Base-by-base conservation (phyloP, 1,284 basidiomycete genomes). In the Apiotrichum brassicae region DNA sequence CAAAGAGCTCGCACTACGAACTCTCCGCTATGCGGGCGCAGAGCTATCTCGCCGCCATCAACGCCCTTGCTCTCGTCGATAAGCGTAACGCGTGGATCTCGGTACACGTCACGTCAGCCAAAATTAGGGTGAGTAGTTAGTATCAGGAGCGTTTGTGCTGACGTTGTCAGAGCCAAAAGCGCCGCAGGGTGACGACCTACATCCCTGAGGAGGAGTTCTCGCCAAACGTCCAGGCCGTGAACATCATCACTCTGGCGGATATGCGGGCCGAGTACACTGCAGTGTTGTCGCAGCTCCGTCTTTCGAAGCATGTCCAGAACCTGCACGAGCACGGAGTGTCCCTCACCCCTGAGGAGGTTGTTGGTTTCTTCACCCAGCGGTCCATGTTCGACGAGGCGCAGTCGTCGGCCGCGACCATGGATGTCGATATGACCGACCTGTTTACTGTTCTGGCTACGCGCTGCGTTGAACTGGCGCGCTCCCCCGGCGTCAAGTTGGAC, bases 211-310 rank as follows among this genome's bases (percentile, higher is more conserved):
- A 80, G 53, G 82, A 81, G 62, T 85, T 82, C 53, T 71, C 79
- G 16, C 67, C 75, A 39, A 82, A 80, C 48, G 82, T 57, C 24
- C 60, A 68, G 16, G 80, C 86, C 46, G 78, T 83, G 24, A 87
- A 91, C 64, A 80, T 95, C 42, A 78, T 97, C 38, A 82, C 85
- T 51, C 75, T 97, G 20, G 75, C 76, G 18, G 90, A 95, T 70
- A 84, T 98, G 58, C 82, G 87, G 56, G 81, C 84, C 60, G 91
- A 95, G 63, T 89, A 90, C 70, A 78, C 84, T 9, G 74, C 94
- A 20, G 78, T 94, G 37, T 78, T 85, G 43, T 83, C 90, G 16
- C 84, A 86, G 53, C 76, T 97, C 39, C 83, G 86, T 61, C 78
- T 97, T 44, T 77, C 86, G 48, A 79, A 76, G 41, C 75, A 78